Percentiles rank a stretch among this genome's conserved stretches.
Conservation (phyloP, 768 basidiomycete genomes). For the Gyrodon lividus region DNA sequence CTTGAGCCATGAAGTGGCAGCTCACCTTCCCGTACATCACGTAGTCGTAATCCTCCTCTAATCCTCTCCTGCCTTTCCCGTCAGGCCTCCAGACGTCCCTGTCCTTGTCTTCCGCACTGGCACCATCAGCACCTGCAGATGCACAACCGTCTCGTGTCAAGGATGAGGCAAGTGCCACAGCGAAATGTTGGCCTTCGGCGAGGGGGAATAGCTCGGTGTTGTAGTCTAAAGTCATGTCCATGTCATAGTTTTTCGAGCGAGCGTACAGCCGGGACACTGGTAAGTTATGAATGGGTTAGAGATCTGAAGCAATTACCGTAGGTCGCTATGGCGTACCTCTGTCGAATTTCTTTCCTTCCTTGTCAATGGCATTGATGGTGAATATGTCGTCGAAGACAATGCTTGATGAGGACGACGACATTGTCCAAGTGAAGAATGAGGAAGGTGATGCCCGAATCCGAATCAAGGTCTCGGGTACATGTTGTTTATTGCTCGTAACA, state of each 20-base stretch:
- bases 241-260: constrained; percentile 86
- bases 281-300: constrained; percentile 8
- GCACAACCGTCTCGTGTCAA: constrained; percentile 54
- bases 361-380: constrained; percentile 78
- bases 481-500: background rate
- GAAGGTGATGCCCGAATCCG: no score
- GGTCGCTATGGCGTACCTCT: constrained; percentile 56
- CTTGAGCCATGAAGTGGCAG: background rate
- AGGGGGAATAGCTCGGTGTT: constrained; percentile 90
- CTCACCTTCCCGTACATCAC: constrained; percentile 97
- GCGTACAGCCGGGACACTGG: constrained; percentile 90
- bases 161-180: constrained; percentile 84
- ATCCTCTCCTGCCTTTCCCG: constrained; percentile 71
- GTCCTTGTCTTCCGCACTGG: constrained; percentile 67
- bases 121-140: constrained; percentile 47
- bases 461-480: background rate
- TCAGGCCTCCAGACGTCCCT: constrained; percentile 83
- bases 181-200: constrained; percentile 63
- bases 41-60: constrained; percentile 97
- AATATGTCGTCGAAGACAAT: constrained; percentile 95
- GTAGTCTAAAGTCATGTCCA: constrained; percentile 92
- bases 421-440: constrained; percentile 2
- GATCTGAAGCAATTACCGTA: background rate
- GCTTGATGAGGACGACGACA: constrained; percentile 62
- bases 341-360: constrained; percentile 97